Evolutionary conservation across 768 basidiomycete genomes (phyloP).

Genomic region (Auricularia heimuer): DNA sequence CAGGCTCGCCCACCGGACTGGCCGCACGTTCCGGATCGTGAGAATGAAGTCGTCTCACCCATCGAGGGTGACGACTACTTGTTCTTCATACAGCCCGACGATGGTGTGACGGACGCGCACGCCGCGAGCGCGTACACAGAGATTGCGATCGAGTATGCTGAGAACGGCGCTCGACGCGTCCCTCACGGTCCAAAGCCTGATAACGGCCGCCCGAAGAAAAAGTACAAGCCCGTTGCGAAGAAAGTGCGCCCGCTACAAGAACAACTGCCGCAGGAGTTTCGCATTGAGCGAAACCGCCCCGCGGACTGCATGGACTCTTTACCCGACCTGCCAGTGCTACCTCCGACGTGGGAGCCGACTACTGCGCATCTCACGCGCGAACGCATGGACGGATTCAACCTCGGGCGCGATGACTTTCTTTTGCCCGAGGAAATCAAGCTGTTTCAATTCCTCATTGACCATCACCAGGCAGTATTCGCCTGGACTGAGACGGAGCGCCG

Average conservation of each 20-base stretch:
- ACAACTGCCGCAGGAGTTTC: slow-evolving; percentile 13
- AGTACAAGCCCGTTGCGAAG: slow-evolving; percentile 16
- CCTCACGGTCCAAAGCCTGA: too few species aligned
- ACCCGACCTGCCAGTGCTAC: slow-evolving; percentile 5
- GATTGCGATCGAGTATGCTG: background rate
- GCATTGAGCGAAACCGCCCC: slow-evolving; percentile 10
- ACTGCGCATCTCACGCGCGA: slow-evolving; percentile 12
- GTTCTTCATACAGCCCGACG: background rate
- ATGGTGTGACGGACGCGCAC: background rate
- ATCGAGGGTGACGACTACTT: background rate
- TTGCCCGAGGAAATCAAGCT: slow-evolving; percentile 21
- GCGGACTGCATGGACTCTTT: slow-evolving; percentile 11
- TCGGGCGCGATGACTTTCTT: slow-evolving; percentile 20
- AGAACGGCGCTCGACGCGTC: too few species aligned
- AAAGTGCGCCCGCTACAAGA: slow-evolving; percentile 14
- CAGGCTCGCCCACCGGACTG: background rate
- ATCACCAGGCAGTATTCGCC: slow-evolving; percentile 11
- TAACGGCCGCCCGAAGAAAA: too few species aligned
- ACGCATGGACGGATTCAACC: slow-evolving; percentile 8
- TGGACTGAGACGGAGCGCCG: slow-evolving; percentile 14
- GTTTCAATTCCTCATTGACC: slow-evolving; percentile 9
- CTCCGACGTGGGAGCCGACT: slow-evolving; percentile 7
- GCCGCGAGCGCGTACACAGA: background rate
- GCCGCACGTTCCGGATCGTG: background rate
- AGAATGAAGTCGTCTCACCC: background rate